Percentiles rank a stretch among this genome's conserved stretches.
These are phyloP conservation scores for Aspergillus ochraceoroseus DNA, from an alignment of 2,329 filamentous ascomycete genomes.

Conservation along the genomic window DNA sequence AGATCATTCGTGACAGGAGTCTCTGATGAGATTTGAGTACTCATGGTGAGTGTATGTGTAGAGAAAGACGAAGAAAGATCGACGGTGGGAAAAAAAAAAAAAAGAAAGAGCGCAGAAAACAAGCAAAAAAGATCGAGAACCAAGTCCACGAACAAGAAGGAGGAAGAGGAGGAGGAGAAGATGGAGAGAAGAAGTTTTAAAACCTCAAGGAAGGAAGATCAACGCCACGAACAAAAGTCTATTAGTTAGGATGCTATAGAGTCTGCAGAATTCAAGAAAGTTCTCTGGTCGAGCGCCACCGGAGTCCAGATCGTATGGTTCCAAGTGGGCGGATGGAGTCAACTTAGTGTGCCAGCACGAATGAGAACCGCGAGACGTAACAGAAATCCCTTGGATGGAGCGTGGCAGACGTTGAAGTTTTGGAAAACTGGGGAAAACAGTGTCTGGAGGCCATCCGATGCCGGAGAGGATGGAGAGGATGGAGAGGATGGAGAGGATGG, in stretches of 20 bases:
- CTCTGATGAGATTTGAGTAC: conserved; percentile 14
- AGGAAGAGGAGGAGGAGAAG: background rate
- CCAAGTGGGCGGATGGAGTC: conserved; percentile 15
- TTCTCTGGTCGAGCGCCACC: too few relatives aligned
- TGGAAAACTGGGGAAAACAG: conserved; percentile 21
- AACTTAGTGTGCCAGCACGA: conserved; percentile 13
- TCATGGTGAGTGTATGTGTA: conserved; percentile 16
- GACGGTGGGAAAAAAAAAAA: background rate
- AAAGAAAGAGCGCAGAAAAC: too few relatives aligned
- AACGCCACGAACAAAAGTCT: too few relatives aligned
- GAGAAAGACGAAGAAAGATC: background rate
- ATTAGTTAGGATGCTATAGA: too few relatives aligned
- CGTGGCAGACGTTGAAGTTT: conserved; percentile 6
- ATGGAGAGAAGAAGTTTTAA: too few relatives aligned
- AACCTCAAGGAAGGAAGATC: too few relatives aligned
- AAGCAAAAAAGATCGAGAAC: background rate
- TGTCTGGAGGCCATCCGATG: conserved; percentile 11
- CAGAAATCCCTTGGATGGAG: conserved; percentile 15
- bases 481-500: too few relatives aligned
- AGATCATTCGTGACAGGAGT: conserved; percentile 14
- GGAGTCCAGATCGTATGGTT: conserved; percentile 17
- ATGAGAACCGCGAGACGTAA: conserved; percentile 21
- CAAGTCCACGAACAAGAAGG: background rate
- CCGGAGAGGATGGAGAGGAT: conserved; percentile 2
- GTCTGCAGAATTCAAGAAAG: too few relatives aligned